Evolutionary conservation across 768 basidiomycete species (phyloP).

Genomic region (Cystofilobasidium macerans): DNA sequence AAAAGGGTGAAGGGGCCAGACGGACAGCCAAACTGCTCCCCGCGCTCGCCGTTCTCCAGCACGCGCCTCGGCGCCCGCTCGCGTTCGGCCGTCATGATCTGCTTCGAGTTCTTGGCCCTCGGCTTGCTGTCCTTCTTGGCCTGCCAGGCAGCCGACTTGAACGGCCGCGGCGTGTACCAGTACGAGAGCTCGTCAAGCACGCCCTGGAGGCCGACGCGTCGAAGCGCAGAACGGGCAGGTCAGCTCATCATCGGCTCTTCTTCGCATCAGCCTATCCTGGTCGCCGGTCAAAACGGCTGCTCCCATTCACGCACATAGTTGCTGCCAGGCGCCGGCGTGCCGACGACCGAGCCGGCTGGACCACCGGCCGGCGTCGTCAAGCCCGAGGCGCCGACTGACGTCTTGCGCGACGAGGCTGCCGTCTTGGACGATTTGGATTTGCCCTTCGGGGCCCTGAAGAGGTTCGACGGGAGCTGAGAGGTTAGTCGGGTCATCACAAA

Average conservation of each 20-base stretch:
- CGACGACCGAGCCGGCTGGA: background rate
- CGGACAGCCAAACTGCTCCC: slow-evolving; percentile 23
- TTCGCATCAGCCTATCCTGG: too few species aligned
- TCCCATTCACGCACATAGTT: slow-evolving; percentile 6
- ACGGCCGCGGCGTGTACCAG: slow-evolving; percentile 20
- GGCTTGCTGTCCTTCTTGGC: slow-evolving; percentile 15
- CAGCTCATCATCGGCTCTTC: background rate
- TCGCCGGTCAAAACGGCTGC: too few species aligned
- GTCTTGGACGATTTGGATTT: background rate
- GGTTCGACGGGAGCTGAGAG: background rate
- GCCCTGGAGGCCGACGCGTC: slow-evolving; percentile 11
- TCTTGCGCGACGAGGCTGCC: background rate
- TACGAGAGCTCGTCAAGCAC: slow-evolving; percentile 15
- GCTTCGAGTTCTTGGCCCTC: slow-evolving; percentile 17
- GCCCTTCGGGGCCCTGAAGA: slow-evolving; percentile 4
- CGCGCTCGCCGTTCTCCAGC: slow-evolving; percentile 11
- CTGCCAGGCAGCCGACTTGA: slow-evolving; percentile 19
- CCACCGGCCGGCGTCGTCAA: background rate
- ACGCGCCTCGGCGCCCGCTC: slow-evolving; percentile 14
- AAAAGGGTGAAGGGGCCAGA: background rate
- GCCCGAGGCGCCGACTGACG: background rate
- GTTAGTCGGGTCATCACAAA: background rate
- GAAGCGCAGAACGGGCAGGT: too few species aligned
- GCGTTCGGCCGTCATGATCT: slow-evolving; percentile 23
- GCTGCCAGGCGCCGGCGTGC: background rate